These are phyloP conservation scores for Cercospora zeae-maydis DNA, from an alignment of 2,329 filamentous ascomycete genomes.

Conservation along the genomic window DNA sequence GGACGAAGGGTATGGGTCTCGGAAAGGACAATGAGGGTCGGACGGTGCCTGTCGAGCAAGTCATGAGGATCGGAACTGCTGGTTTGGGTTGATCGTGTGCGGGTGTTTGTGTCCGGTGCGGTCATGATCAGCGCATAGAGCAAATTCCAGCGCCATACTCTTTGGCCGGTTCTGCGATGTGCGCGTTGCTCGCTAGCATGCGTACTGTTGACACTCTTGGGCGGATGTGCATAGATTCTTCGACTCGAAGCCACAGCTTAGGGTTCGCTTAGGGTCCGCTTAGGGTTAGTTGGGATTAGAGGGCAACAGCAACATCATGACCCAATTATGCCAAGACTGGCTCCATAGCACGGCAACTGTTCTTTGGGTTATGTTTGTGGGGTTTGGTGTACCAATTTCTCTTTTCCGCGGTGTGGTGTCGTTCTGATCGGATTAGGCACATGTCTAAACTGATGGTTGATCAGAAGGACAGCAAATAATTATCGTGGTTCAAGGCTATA, in stretches of 20 bases:
- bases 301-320: background rate
- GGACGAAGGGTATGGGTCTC: constrained; percentile 80
- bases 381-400: background rate
- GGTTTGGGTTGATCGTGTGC: constrained; percentile 60
- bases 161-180: background rate
- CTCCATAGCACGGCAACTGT: background rate
- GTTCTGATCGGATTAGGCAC: background rate
- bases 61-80: constrained; percentile 81
- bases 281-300: constrained; percentile 7
- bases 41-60: constrained; percentile 75
- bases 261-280: constrained; percentile 5
- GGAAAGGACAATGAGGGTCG: constrained; percentile 83
- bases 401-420: background rate
- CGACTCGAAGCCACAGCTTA: background rate
- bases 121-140: background rate
- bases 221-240: background rate
- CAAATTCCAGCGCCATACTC: background rate
- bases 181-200: background rate
- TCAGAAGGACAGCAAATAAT: too few relatives aligned
- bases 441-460: background rate
- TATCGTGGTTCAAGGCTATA: too few relatives aligned
- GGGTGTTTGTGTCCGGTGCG: background rate
- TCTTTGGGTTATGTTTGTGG: background rate
- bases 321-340: background rate
- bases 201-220: background rate